Evolutionary conservation across 495 filamentous ascomycete genomes (phyloP).

Genomic region (Penicillium paradoxum): DNA sequence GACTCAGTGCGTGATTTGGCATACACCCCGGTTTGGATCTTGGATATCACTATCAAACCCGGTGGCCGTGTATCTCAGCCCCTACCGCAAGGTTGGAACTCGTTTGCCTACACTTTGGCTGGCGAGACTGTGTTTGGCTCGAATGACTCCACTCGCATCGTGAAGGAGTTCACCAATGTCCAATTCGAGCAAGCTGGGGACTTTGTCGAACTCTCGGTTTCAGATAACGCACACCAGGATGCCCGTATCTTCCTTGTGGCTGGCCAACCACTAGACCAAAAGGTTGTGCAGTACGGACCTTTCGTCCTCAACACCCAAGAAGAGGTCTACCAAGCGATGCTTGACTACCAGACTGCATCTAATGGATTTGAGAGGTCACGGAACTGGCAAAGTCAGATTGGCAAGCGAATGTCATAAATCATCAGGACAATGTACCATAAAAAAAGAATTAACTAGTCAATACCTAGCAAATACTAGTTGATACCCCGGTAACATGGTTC

Average conservation of each 20-base stretch:
- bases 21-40: constrained; percentile 91
- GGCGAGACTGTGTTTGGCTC: constrained; percentile 66
- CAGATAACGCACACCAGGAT: constrained; percentile 59
- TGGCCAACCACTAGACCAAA: constrained; percentile 82
- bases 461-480: no score
- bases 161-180: constrained; percentile 78
- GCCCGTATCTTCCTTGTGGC: constrained; percentile 75
- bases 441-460: no score
- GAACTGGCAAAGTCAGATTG: constrained; percentile 89
- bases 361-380: constrained; percentile 90
- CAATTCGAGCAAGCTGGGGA: constrained; percentile 83
- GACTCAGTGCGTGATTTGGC: constrained; percentile 85
- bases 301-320: constrained; percentile 84
- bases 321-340: constrained; percentile 84
- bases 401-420: constrained; percentile 84
- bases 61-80: constrained; percentile 70
- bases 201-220: constrained; percentile 62
- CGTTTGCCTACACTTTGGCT: constrained; percentile 77
- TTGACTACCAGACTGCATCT: constrained; percentile 74
- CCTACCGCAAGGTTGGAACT: constrained; percentile 81
- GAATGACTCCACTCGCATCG: constrained; percentile 47
- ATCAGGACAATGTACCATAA: constrained; percentile 31
- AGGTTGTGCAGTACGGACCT: constrained; percentile 92
- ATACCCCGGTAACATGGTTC: no score
- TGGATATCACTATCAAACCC: constrained; percentile 78